Base-by-base conservation (phyloP, 805 yeast genomes). In the Cyberlindnera maritima region DNA sequence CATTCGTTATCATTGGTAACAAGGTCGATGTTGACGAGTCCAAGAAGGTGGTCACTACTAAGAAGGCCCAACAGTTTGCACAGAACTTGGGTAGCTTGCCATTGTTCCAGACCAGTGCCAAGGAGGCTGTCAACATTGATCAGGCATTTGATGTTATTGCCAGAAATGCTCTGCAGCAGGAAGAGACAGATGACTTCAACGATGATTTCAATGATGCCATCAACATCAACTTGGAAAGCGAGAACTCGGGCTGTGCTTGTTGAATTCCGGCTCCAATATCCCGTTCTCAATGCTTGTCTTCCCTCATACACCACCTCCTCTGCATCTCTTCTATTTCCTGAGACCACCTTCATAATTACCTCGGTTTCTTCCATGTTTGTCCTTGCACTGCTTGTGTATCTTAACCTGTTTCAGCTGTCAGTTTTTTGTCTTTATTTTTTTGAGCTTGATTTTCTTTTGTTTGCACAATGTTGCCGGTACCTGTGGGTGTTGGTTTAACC, bases 161-260 rank as follows among this genome's bases (percentile, higher is more conserved):
- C 28, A 80, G 96, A 60, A 89, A 88, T 71, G 99, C 98, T 0
- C 73, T 92, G 60, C 96, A 90, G 65, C 98, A 92, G 68, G 97
- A 90, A 65, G 96, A 88, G 61, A 85, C 87, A 45, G 88, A 88
- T 59, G 97, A 89, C 49, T 90, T 85, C 60, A 84, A 83, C 57
- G 97, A 91, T 60, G 98, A 92, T 67, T 92, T 90, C 66, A 86
- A 94, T 40, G 98, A 92, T 67, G 97, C 98, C 20, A 92, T 92
- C 54, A 92, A 92, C 66, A 92, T 92, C 60, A 94, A 89, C 63
- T 78, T 92, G 59, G 97, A 91, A 62, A 85, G 83, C 46, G 97
- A 90, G 31, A 55, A 52, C 42, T 50, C 50, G 29, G 50, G 53
- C 15, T 60, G 64, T 50, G 60, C 62, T 3, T 60, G 64, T 45